These are phyloP conservation scores for Populus hybrid DNA, from an alignment of 441 rosid genomes.

Conservation along the genomic window DNA sequence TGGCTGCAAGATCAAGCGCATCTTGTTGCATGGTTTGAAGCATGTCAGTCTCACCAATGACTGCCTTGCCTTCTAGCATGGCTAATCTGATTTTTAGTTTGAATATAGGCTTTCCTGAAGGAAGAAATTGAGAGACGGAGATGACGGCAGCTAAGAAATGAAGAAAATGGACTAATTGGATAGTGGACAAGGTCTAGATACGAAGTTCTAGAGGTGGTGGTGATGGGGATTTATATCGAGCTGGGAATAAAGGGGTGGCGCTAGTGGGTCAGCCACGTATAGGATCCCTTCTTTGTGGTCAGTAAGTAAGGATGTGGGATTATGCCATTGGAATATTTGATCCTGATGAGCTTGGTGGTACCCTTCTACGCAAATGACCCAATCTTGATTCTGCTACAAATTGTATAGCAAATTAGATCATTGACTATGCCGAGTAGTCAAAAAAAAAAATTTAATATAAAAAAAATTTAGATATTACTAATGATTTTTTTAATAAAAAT, in stretches of 20 bases:
- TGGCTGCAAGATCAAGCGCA: constrained; percentile 64
- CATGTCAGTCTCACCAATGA: constrained; percentile 79
- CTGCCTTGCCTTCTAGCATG: constrained; percentile 86
- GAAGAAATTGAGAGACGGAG: constrained; percentile 1
- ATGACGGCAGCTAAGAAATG: background rate
- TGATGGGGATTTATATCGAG: constrained; percentile 31
- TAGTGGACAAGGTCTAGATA: constrained; percentile 12
- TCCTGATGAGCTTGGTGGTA: constrained; percentile 9
- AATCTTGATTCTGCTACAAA: no score
- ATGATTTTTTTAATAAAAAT: no score
- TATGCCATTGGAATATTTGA: constrained; percentile 11
- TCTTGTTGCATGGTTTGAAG: constrained; percentile 66
- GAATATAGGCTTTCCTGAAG: background rate
- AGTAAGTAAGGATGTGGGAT: constrained; percentile 11
- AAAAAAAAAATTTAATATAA: no score
- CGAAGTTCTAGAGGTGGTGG: background rate
- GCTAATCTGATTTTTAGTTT: background rate
- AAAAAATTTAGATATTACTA: no score
- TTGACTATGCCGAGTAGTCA: no score
- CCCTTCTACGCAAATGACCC: constrained; percentile 13
- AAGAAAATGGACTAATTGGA: background rate
- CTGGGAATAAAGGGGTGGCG: constrained; percentile 11
- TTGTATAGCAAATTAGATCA: background rate
- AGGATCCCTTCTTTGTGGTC: constrained; percentile 29
- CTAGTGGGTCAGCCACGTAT: constrained; percentile 28